These are phyloP conservation scores for Tolypocladium paradoxum DNA, from an alignment of 2,329 filamentous ascomycete genomes.

Conservation along the genomic window DNA sequence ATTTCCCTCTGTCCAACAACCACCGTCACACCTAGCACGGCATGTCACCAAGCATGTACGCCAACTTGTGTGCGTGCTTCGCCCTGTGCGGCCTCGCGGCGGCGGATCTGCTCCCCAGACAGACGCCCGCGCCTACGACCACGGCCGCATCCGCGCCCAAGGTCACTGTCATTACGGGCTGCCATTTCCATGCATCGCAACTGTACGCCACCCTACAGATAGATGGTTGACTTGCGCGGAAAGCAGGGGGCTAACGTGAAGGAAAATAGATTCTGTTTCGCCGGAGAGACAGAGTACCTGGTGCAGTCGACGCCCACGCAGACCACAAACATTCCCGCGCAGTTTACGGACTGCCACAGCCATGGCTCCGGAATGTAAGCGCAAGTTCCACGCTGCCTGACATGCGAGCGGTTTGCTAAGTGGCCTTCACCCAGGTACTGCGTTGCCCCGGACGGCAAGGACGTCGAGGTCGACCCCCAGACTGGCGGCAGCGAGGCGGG, in stretches of 20 bases:
- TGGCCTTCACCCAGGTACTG: conserved; percentile 43
- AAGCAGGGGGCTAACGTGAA: neutral
- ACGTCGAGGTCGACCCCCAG: conserved; percentile 44
- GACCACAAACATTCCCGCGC: conserved; percentile 43
- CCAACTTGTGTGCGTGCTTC: neutral
- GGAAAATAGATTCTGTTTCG: conserved; percentile 30
- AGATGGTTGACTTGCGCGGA: neutral
- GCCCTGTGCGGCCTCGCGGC: conserved; percentile 9
- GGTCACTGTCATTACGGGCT: conserved; percentile 28
- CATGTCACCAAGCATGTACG: neutral
- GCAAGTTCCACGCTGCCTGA: neutral
- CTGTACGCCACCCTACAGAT: conserved; percentile 24
- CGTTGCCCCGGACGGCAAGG: conserved; percentile 45
- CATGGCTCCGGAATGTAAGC: conserved; percentile 48
- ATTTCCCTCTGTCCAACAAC: neutral
- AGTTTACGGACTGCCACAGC: conserved; percentile 54
- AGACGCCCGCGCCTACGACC: conserved; percentile 19
- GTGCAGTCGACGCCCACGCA: conserved; percentile 38
- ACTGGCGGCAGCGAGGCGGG: conserved; percentile 13
- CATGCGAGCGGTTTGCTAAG: neutral
- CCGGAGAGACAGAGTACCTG: conserved; percentile 29
- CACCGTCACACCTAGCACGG: neutral
- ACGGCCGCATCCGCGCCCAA: conserved; percentile 9
- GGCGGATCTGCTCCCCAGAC: conserved; percentile 16
- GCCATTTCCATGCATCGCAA: conserved; percentile 28